Base-by-base conservation (phyloP, 805 yeast species). In the Metschnikowia drakensbergensis region DNA sequence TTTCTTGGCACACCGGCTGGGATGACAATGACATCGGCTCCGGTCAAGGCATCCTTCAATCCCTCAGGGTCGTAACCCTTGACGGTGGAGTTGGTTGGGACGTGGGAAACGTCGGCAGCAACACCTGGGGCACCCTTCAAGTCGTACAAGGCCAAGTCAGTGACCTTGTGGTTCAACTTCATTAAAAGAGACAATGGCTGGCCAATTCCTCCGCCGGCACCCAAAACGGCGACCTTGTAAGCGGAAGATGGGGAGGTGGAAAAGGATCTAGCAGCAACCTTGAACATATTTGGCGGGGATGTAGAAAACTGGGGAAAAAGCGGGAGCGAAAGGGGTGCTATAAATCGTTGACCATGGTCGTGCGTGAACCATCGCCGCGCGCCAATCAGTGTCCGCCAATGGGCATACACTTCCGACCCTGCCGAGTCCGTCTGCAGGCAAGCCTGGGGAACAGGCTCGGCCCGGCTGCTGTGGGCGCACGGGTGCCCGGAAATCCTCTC, bases 1-100 rank as follows among this genome's bases (percentile, higher is more conserved):
- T 90, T 91, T 82, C 95, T 88, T 77, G 96, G 97, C 50, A 91
- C 95, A 78, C 97, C 97, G 49, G 97, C 97, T 66, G 97, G 97
- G 71, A 91, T 88, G 50, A 91, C 80, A 46, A 91, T 91, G 52
- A 91, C 83, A 61, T 90, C 95, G 45, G 96, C 81, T 43, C 84
- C 90, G 45, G 78, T 72, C 59, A 91, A 74, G 17, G 97, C 96
- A 48, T 72, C 74, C 51, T 77, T 73, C 54, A 89, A 73, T 52
- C 83, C 80, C 56, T 87, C 96, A 59, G 96, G 95, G 51, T 88
- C 79, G 79, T 79, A 91, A 57, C 97, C 97, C 58, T 75, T 80
- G 61, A 92, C 97, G 49, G 80, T 81, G 55, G 96, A 88, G 78
- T 87, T 82, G 66, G 97, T 88, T 75, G 96, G 94, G 63, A 91